Conservation (phyloP, 2,329 filamentous ascomycete genomes). For the Trichophyton rubrum region DNA sequence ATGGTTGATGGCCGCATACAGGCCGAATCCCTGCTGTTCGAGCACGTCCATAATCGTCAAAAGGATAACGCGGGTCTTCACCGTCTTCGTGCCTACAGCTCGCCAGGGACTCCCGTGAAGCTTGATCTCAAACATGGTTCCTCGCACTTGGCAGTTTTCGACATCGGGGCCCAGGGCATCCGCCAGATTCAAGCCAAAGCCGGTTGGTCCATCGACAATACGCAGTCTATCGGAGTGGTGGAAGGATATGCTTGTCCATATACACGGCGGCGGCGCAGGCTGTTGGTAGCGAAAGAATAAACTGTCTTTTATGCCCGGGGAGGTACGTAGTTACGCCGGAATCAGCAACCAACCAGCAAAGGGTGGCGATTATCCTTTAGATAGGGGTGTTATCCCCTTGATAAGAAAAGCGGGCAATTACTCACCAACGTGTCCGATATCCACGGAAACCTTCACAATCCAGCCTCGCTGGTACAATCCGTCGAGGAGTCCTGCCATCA, state of each 20-base stretch:
- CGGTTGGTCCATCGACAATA: slow-evolving; percentile 22
- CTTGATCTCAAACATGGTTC: slow-evolving; percentile 22
- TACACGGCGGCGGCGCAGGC: slow-evolving; percentile 23
- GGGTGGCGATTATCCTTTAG: too few relatives aligned
- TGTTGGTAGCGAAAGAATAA: slow-evolving; percentile 29
- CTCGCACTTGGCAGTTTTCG: slow-evolving; percentile 9
- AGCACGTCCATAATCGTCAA: slow-evolving; percentile 25
- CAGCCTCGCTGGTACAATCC: slow-evolving; percentile 27
- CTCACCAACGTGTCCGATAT: slow-evolving; percentile 21
- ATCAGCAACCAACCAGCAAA: too few relatives aligned
- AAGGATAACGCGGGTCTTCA: slow-evolving; percentile 25
- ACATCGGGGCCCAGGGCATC: slow-evolving; percentile 9
- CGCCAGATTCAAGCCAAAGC: slow-evolving; percentile 15
- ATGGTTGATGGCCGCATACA: slow-evolving; percentile 31
- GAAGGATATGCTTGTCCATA: slow-evolving; percentile 30
- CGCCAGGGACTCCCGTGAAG: slow-evolving; percentile 25
- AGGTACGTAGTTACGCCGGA: slow-evolving; percentile 12
- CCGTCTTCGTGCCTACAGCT: slow-evolving; percentile 24
- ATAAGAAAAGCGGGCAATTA: neutral
- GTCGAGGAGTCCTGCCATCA: slow-evolving; percentile 24
- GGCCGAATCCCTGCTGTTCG: slow-evolving; percentile 28
- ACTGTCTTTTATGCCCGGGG: slow-evolving; percentile 17
- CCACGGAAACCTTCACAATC: slow-evolving; percentile 27
- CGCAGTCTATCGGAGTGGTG: slow-evolving; percentile 20
- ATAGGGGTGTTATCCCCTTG: too few relatives aligned